A percentile compares a stretch with the other conserved stretches of the same genome.
Conservation (phyloP, 208 protist genomes). For the Leishmania aethiopica region DNA sequence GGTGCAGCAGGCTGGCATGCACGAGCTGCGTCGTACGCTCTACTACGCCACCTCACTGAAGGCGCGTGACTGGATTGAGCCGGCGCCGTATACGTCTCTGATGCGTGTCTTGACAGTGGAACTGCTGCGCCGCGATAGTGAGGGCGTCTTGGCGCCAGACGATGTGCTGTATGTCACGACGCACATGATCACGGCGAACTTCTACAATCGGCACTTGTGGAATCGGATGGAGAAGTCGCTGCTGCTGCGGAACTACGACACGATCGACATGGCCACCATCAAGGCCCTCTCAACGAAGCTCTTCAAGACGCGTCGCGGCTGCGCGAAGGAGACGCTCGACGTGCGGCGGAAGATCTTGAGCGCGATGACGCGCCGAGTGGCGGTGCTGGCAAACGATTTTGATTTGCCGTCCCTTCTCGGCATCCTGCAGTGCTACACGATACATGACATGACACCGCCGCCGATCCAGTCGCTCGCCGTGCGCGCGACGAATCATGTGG, state of each 20-base stretch:
- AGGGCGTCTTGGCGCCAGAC: constrained; percentile 83
- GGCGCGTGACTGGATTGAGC: constrained; percentile 67
- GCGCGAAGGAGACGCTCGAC: constrained; percentile 80
- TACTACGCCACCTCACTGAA: constrained; percentile 86
- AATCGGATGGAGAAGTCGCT: constrained; percentile 82
- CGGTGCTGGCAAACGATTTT: constrained; percentile 87
- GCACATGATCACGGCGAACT: constrained; percentile 83
- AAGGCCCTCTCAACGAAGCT: constrained; percentile 89
- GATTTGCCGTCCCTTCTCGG: constrained; percentile 86
- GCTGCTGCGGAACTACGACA: constrained; percentile 59
- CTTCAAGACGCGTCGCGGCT: constrained; percentile 86
- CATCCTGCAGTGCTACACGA: constrained; percentile 90
- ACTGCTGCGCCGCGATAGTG: constrained; percentile 74
- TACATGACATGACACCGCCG: constrained; percentile 81
- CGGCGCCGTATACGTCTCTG: constrained; percentile 55
- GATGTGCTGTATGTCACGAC: constrained; percentile 89
- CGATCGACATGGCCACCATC: constrained; percentile 79
- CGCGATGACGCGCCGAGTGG: constrained; percentile 76
- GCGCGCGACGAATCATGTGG: constrained; percentile 85
- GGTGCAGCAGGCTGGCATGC: constrained; percentile 85
- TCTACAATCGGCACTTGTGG: constrained; percentile 91
- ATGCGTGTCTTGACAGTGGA: constrained; percentile 90
- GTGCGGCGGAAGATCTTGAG: constrained; percentile 80
- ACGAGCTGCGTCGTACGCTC: constrained; percentile 85
- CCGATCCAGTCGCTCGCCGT: constrained; percentile 78